phyloP scores from a whole-genome alignment of 495 filamentous ascomycete genomes.

The Cryomyces minteri region DNA sequence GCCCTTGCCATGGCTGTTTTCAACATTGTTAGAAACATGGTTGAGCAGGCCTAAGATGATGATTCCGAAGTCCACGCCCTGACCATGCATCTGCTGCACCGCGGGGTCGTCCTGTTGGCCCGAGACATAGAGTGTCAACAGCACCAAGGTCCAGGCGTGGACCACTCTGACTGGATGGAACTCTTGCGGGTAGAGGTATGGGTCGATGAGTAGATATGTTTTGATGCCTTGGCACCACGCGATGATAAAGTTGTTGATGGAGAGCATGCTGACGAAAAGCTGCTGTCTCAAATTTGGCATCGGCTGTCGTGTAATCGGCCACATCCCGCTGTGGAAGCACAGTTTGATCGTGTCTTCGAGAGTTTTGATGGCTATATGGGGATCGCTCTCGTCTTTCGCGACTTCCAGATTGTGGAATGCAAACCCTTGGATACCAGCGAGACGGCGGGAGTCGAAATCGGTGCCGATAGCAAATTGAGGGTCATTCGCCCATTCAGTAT shows the following conservation, averaged over 20 bases:
- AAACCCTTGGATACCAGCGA: slow-evolving; percentile 9
- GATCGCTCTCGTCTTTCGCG: slow-evolving; percentile 1
- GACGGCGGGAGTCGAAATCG: background rate
- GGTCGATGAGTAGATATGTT: slow-evolving; percentile 14
- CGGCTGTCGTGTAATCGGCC: slow-evolving; percentile 12
- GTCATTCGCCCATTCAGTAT: background rate
- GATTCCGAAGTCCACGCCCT: slow-evolving; percentile 10
- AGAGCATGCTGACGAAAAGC: slow-evolving; percentile 11
- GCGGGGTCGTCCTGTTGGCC: slow-evolving; percentile 1
- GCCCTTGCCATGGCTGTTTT: slow-evolving; percentile 16
- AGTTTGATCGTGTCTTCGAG: slow-evolving; percentile 7
- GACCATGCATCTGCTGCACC: slow-evolving; percentile 2
- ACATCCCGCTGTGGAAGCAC: slow-evolving; percentile 6
- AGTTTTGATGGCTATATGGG: background rate
- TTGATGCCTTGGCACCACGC: slow-evolving; percentile 11
- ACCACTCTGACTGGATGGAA: slow-evolving; percentile 19
- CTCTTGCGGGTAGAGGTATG: slow-evolving; percentile 14
- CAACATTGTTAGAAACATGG: slow-evolving; percentile 10
- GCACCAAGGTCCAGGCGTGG: slow-evolving; percentile 18
- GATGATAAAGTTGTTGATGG: slow-evolving; percentile 1
- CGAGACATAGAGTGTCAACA: slow-evolving; percentile 12
- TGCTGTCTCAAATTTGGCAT: slow-evolving; percentile 13
- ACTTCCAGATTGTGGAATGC: slow-evolving; percentile 5
- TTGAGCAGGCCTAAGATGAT: slow-evolving; percentile 15
- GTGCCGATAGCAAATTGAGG: slow-evolving; percentile 9